These are phyloP conservation scores for Beauveria brongniartii DNA, from an alignment of 2,329 filamentous ascomycete species.

Conservation along the genomic window DNA sequence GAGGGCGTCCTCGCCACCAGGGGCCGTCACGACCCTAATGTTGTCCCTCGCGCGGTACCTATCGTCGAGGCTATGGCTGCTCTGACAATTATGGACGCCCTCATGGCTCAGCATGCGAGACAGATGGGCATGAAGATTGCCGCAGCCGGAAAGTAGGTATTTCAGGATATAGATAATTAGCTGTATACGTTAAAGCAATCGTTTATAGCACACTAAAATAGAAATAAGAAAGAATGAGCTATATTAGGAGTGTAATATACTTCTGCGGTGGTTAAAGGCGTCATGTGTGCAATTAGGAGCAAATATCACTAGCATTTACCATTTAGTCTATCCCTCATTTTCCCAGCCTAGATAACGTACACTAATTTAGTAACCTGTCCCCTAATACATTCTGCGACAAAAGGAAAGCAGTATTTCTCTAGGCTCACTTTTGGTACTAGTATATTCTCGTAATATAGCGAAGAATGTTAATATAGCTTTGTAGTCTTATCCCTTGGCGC, in stretches of 20 bases:
- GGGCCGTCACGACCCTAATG: conserved; percentile 89
- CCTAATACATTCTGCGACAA: neutral
- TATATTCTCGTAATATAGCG: neutral
- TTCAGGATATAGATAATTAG: neutral
- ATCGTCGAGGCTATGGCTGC: conserved; percentile 91
- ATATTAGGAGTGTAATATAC: neutral
- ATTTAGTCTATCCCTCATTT: neutral
- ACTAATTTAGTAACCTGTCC: neutral
- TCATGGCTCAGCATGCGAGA: conserved; percentile 70
- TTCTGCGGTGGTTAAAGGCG: neutral
- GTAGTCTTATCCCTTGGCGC: neutral
- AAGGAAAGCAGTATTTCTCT: neutral
- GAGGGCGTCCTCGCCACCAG: conserved; percentile 81
- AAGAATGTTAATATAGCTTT: neutral
- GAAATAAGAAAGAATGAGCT: neutral
- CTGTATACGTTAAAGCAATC: neutral
- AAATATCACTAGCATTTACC: neutral
- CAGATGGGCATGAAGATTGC: conserved; percentile 29
- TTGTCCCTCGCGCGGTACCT: conserved; percentile 62
- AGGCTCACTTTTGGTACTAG: neutral
- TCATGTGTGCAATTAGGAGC: neutral
- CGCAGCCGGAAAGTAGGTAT: conserved; percentile 1
- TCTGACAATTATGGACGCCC: conserved; percentile 76
- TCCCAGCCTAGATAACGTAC: neutral
- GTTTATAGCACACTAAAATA: neutral